A percentile compares a stretch with the other conserved stretches of the same genome.
Evolutionary conservation across 176 grass and related monocot species (phyloP).

Genomic region (Tillandsia fasciculata): DNA sequence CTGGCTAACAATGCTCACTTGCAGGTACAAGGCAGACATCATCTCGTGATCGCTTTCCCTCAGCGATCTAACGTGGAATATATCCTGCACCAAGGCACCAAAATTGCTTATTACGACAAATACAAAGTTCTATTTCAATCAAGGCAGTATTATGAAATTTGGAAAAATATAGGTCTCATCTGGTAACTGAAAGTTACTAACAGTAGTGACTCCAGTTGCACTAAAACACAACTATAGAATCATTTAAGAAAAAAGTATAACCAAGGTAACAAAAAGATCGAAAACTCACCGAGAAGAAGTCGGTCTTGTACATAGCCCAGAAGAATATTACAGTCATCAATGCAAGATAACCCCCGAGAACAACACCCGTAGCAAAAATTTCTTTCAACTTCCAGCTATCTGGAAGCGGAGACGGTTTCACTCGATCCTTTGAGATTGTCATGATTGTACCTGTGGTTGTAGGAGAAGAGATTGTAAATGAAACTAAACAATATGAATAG

Average conservation of each 20-base stretch:
- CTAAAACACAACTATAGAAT: constrained; percentile 8
- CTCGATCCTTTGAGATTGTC: constrained; percentile 97
- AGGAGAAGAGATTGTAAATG: neutral
- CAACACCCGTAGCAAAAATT: constrained; percentile 87
- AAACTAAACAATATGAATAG: neutral
- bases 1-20: constrained; percentile 99
- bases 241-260: neutral
- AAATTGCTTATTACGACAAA: neutral
- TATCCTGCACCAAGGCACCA: constrained; percentile 40
- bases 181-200: neutral
- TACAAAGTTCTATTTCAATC: neutral
- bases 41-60: constrained; percentile 45
- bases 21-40: constrained; percentile 94
- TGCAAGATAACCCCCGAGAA: constrained; percentile 78
- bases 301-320: constrained; percentile 74
- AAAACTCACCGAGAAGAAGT: constrained; percentile 68
- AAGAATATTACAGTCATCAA: constrained; percentile 97
- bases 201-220: neutral
- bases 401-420: constrained; percentile 78
- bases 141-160: neutral
- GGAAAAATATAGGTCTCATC: neutral
- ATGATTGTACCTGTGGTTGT: constrained; percentile 77
- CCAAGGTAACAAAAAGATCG: neutral
- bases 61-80: constrained; percentile 65
- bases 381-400: constrained; percentile 98